Percentiles rank a stretch among this genome's conserved stretches.
phyloP scores from a whole-genome alignment of 2,329 filamentous ascomycete genomes.

The Lasiodiplodia sp. region DNA sequence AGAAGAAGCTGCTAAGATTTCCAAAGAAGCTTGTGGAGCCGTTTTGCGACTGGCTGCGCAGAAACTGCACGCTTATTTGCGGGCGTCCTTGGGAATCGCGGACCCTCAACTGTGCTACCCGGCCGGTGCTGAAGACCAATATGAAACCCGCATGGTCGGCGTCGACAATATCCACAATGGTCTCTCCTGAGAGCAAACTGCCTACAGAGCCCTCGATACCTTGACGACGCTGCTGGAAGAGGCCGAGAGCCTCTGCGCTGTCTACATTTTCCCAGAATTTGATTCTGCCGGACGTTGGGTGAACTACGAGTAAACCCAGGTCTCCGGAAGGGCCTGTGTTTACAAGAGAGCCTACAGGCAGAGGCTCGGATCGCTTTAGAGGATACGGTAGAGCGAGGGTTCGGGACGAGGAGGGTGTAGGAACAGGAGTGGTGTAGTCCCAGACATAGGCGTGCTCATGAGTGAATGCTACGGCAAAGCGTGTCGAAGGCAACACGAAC shows the following conservation, averaged over 20 bases:
- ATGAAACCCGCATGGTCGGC: constrained; percentile 89
- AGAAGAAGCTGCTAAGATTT: constrained; percentile 79
- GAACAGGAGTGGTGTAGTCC: constrained; percentile 74
- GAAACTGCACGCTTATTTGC: constrained; percentile 76
- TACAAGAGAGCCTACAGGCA: constrained; percentile 85
- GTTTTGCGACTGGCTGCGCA: constrained; percentile 64
- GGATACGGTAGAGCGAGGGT: constrained; percentile 80
- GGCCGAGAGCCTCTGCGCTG: constrained; percentile 81
- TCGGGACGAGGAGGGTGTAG: constrained; percentile 78
- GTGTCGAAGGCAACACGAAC: constrained; percentile 65
- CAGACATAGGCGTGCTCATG: constrained; percentile 85
- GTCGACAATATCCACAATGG: constrained; percentile 77
- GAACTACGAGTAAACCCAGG: constrained; percentile 85
- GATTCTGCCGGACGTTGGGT: constrained; percentile 83
- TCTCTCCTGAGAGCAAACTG: constrained; percentile 79
- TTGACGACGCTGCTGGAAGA: constrained; percentile 81
- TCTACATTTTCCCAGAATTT: constrained; percentile 97
- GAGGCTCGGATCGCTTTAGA: constrained; percentile 71
- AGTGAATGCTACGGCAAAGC: constrained; percentile 80
- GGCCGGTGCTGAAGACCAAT: constrained; percentile 82
- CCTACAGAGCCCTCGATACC: constrained; percentile 78
- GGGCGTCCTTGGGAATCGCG: constrained; percentile 88
- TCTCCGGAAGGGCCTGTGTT: constrained; percentile 79
- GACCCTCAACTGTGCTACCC: constrained; percentile 84
- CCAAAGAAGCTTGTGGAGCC: constrained; percentile 74